These are phyloP conservation scores for Ceratopteris richardii DNA, from an alignment of 75 land plant genomes.

Conservation along the genomic window DNA sequence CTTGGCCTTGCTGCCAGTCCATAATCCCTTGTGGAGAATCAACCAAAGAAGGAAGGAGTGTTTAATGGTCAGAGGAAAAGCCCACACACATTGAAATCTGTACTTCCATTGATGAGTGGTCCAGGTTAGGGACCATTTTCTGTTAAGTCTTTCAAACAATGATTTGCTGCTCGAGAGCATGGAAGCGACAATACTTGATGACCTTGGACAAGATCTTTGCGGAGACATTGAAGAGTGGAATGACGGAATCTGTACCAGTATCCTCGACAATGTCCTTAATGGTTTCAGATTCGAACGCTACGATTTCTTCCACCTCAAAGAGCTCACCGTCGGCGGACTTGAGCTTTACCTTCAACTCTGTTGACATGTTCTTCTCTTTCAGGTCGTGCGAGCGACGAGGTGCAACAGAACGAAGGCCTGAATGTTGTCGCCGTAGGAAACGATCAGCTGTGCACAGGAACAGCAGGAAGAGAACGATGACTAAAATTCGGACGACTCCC, in stretches of 20 bases:
- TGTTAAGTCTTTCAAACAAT: no score
- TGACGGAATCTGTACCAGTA: conserved; percentile 9
- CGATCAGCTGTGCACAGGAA: no score
- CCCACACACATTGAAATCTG: no score
- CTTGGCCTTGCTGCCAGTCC: no score
- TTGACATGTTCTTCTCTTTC: background rate
- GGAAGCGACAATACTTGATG: conserved; percentile 34
- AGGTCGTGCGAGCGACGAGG: background rate
- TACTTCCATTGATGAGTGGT: no score
- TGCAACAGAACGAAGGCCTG: conserved; percentile 4
- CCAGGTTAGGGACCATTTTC: no score
- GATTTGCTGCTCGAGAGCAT: conserved; percentile 20
- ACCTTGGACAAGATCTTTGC: conserved; percentile 27
- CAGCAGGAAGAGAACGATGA: no score
- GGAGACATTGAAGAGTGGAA: conserved; percentile 31
- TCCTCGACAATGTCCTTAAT: conserved; percentile 39
- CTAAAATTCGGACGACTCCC: no score
- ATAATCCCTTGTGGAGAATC: no score
- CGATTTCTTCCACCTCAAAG: conserved; percentile 33
- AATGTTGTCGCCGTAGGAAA: no score
- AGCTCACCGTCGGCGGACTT: conserved; percentile 25
- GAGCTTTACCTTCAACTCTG: conserved; percentile 14
- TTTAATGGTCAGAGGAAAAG: no score
- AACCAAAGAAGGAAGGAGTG: no score
- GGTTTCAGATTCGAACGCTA: conserved; percentile 28